phyloP scores from a whole-genome alignment of 495 filamentous ascomycete species.

The Penicillium paradoxum region DNA sequence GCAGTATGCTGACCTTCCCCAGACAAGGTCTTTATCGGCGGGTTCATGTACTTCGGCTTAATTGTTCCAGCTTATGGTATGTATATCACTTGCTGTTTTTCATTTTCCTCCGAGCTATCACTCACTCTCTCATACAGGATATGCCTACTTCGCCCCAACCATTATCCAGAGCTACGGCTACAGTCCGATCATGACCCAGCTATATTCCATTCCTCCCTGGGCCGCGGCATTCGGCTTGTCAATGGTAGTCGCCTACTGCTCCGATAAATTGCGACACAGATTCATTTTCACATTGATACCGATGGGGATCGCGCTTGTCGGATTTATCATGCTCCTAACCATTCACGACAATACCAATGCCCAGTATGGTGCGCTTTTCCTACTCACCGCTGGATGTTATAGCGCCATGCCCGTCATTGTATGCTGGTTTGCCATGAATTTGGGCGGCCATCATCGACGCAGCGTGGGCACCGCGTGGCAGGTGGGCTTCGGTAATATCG shows the following conservation, averaged over 20 bases:
- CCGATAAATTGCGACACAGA: constrained; percentile 67
- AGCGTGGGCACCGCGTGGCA: constrained; percentile 85
- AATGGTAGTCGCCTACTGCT: constrained; percentile 63
- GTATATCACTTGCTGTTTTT: constrained; percentile 26
- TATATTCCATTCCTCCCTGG: constrained; percentile 83
- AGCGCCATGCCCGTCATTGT: constrained; percentile 77
- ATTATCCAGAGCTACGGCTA: constrained; percentile 69
- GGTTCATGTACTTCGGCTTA: constrained; percentile 78
- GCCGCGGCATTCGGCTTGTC: constrained; percentile 72
- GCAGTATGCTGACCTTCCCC: constrained; percentile 4
- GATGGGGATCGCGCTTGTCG: constrained; percentile 59
- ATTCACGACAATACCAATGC: constrained; percentile 52
- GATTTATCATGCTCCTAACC: constrained; percentile 66
- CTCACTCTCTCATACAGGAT: constrained; percentile 33
- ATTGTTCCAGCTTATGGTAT: constrained; percentile 81
- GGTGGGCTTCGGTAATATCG: constrained; percentile 86
- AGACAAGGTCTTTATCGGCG: constrained; percentile 69
- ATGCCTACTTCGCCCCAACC: constrained; percentile 72
- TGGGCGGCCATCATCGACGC: constrained; percentile 80
- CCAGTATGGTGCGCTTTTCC: constrained; percentile 70
- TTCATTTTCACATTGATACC: constrained; percentile 66
- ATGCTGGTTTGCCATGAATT: constrained; percentile 94
- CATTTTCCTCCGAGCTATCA: neutral
- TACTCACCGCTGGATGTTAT: constrained; percentile 60
- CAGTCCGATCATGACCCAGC: constrained; percentile 64